These are phyloP conservation scores for Pseudopyricularia javanii DNA, from an alignment of 2,329 filamentous ascomycete species.

Conservation along the genomic window DNA sequence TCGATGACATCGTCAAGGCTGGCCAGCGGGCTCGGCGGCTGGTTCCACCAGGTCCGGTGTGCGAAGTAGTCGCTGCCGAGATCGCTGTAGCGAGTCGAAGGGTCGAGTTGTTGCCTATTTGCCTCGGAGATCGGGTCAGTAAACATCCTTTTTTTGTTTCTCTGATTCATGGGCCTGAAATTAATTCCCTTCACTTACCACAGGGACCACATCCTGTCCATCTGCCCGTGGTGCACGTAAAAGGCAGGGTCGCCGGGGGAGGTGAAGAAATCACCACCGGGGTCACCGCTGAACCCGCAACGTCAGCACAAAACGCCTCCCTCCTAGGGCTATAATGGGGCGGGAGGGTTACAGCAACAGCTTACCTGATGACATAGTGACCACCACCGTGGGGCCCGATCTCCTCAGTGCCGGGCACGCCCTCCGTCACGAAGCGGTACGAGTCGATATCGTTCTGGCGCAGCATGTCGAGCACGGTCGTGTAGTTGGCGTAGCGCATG, in stretches of 20 bases:
- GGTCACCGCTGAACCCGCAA: constrained; percentile 13
- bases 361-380: constrained; percentile 16
- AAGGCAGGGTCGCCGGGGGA: constrained; percentile 12
- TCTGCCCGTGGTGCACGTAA: constrained; percentile 7
- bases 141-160: neutral
- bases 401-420: constrained; percentile 14
- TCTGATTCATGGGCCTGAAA: too few species aligned
- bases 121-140: neutral
- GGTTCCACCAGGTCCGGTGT: constrained; percentile 16
- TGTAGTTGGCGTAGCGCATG: constrained; percentile 16
- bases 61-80: constrained; percentile 14
- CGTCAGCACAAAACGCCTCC: too few species aligned
- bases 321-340: neutral
- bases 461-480: constrained; percentile 16
- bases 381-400: constrained; percentile 18
- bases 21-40: constrained; percentile 12
- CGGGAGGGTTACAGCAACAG: neutral
- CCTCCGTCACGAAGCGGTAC: constrained; percentile 23
- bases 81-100: constrained; percentile 10
- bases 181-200: constrained; percentile 4
- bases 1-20: constrained; percentile 14
- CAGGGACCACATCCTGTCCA: constrained; percentile 7
- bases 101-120: constrained; percentile 11
- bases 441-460: constrained; percentile 14
- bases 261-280: constrained; percentile 16